Base-by-base conservation (phyloP, 2,329 filamentous ascomycete genomes). In the Talaromyces sp. region DNA sequence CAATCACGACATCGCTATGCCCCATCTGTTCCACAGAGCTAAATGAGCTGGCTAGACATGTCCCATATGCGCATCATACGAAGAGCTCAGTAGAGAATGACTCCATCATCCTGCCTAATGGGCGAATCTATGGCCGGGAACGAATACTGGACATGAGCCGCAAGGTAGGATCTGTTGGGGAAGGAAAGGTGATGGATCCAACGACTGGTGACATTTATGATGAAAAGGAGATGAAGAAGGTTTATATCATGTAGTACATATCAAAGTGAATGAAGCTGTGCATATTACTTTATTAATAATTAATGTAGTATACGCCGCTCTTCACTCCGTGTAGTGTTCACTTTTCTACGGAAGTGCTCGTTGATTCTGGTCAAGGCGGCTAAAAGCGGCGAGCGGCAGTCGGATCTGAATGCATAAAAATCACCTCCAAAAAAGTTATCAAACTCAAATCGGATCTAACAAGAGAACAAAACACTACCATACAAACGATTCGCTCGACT, bases 21-120 rank as follows among this genome's bases (percentile, higher is more conserved):
- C 95, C 95, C 2, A 98, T 99, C 72, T 99, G 95, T 80, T 95
- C 90, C 55, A 95, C 90, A 0, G 95, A 99, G 77, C 85, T 99
- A 62, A 98, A 98, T 75, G 90, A 93, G 70, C 84, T 99, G 37
- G 93, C 95, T 1, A 83, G 88, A 58, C 88, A 89, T 69, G 90
- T 99, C 50, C 95, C 95, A 0, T 98, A 98, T 70, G 95, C 95
- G 2, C 90, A 96, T 71, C 95, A 99, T 75, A 93, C 90, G 33
- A 96, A 96, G 81, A 96, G 92, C 73, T 90, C 92, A 65, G 91
- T 98, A 33, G 93, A 96, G 72, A 87, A 86, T 52, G 93, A 98
- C 72, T 84, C 95, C 0, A 84, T 96, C 21, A 84, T 98, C 48
- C 78, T 99, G 62, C 95, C 95, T 25, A 97, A 96, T 74, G 88